A percentile compares a stretch with the other conserved stretches of the same genome.
phyloP scores from a whole-genome alignment of 176 grass and related monocot species.

The Oryza meridionalis region DNA sequence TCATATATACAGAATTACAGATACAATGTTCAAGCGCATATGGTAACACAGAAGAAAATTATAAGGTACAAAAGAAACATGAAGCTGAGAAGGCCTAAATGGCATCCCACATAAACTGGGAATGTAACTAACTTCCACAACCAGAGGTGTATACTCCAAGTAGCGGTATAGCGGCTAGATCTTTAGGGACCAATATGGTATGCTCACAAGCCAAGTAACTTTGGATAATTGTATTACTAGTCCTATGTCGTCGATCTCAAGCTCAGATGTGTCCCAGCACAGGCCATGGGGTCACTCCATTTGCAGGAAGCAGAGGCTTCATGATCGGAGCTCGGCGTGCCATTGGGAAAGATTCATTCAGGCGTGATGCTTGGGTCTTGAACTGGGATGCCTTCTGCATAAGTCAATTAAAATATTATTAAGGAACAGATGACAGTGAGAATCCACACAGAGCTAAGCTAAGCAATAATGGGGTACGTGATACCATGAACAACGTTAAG shows the following conservation, averaged over 20 bases:
- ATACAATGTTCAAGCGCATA: conserved; percentile 16
- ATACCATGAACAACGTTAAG: neutral
- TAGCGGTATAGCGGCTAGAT: neutral
- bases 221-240: conserved; percentile 31
- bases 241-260: conserved; percentile 26
- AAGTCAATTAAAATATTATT: conserved; percentile 13
- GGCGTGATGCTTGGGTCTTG: conserved; percentile 62
- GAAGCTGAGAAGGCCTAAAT: conserved; percentile 12
- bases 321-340: conserved; percentile 59
- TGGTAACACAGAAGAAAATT: conserved; percentile 26
- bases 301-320: conserved; percentile 59
- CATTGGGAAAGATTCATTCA: conserved; percentile 68
- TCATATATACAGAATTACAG: conserved; percentile 36
- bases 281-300: conserved; percentile 72
- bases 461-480: neutral
- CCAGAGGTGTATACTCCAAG: conserved; percentile 30
- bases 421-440: neutral
- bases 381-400: conserved; percentile 77
- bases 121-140: conserved; percentile 17
- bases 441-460: neutral
- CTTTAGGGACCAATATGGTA: neutral
- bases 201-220: conserved; percentile 5
- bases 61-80: conserved; percentile 27
- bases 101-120: neutral
- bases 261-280: conserved; percentile 65